phyloP scores from a whole-genome alignment of 305 asterid genomes.

The Fraxinus angustifolia region DNA sequence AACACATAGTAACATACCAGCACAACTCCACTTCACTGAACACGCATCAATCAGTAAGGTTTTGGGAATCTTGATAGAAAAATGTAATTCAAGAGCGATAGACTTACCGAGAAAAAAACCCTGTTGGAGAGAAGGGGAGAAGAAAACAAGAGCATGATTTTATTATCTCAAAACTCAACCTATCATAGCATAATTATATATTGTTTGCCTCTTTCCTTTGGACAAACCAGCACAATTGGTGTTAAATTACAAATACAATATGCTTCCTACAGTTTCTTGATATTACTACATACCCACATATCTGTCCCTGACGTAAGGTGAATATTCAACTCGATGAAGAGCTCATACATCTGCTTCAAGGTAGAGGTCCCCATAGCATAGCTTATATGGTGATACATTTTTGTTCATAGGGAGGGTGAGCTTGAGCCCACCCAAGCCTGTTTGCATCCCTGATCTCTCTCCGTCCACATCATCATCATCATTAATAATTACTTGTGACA shows the following conservation, averaged over 20 bases:
- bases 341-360: neutral
- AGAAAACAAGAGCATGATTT: constrained; percentile 43
- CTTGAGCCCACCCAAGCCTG: neutral
- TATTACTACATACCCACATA: neutral
- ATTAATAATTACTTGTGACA: too few species aligned
- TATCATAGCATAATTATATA: constrained; percentile 19
- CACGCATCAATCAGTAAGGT: neutral
- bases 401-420: neutral
- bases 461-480: neutral
- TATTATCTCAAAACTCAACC: constrained; percentile 17
- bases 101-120: constrained; percentile 36
- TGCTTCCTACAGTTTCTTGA: neutral
- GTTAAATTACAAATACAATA: neutral
- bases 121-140: constrained; percentile 32
- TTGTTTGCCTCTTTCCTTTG: neutral
- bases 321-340: too few species aligned
- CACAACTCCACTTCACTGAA: neutral
- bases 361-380: neutral
- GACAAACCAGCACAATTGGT: constrained; percentile 4
- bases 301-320: too few species aligned
- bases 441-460: neutral
- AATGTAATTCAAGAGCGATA: neutral
- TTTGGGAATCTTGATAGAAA: neutral
- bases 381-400: neutral
- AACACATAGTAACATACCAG: neutral